Evolutionary conservation across 352 stramenopile genomes (phyloP), one percentile per base, ranked within the genome.

Genomic region (Pythium phragmitis): DNA sequence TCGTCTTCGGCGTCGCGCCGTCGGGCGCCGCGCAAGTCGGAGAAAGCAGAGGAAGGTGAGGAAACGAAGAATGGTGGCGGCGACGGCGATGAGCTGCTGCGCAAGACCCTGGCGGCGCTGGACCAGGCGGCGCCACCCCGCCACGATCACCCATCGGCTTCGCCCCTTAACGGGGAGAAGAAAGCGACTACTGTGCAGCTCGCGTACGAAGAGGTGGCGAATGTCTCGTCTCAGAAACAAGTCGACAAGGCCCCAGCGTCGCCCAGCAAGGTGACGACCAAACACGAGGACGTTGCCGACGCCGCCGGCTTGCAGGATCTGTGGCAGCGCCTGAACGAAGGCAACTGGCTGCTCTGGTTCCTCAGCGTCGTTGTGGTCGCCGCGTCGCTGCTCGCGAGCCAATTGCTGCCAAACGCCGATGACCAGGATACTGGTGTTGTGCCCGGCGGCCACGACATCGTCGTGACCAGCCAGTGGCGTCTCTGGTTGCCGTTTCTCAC

Each of bases 351-450:
- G 43, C 67, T 80, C 57, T 88, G 82, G 43, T 75, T 92, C 45
- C 46, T 87, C 57, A 91, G 81, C 67, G 75, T 89, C n/a, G 72
- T 74, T 3, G 76, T 86, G 26, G 82, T 94, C n/a, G 62, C 88
- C 13, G 76, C 71, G 4, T 92, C 83, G 42, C 72, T 90, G 19
- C 67, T 87, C 17, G 83, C 74, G 52, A 89, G 77, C 43, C 76
- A 86, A 54, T 58, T 90, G 49, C 53, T 92, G 30, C 72, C 80
- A 14, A 65, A 63, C 46, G 63, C 55, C 1, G 73, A 77, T 1
- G 60, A 72, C 7, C 56, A 33, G 7, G 41, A 33, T 6, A 56
- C 46, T 4, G 49, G 43, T 8, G 64, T 83, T 7, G 37, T 33
- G 17, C 42, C 51, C 9, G 52, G 33, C 3, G 36, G 57, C 5